phyloP scores from a whole-genome alignment of 192 early-diverging fungal genomes.

The Neocallimastix lanati region DNA sequence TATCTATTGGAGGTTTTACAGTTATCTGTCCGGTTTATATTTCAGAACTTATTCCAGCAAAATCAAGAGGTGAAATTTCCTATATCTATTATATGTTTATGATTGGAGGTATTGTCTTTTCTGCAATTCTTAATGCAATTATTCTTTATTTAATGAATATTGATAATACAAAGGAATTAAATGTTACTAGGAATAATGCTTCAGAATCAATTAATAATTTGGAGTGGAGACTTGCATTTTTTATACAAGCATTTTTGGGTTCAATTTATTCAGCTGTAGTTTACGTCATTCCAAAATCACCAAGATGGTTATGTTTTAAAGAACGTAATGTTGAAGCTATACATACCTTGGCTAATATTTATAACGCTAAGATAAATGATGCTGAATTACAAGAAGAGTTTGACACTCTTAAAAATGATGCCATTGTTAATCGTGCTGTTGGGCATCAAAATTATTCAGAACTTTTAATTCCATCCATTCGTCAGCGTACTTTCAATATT shows the following conservation, averaged over 20 bases:
- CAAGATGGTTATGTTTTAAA: conserved; percentile 3
- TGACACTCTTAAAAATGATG: no score
- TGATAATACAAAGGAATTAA: no score
- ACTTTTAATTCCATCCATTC: no score
- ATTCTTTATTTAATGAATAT: not conserved
- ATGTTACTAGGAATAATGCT: no score
- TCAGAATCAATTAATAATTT: not conserved
- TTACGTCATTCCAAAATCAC: not conserved
- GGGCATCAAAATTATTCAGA: no score
- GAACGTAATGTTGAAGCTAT: not conserved
- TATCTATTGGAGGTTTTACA: not conserved
- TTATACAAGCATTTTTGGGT: conserved; percentile 1
- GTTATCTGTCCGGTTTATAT: conserved; percentile 4
- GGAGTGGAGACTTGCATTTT: not conserved
- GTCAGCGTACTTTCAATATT: no score
- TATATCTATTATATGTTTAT: conserved; percentile 3
- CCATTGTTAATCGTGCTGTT: no score
- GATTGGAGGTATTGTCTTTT: conserved; percentile 3
- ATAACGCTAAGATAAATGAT: not conserved
- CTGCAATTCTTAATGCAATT: conserved; percentile 1
- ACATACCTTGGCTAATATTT: not conserved
- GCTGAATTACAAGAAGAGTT: not conserved
- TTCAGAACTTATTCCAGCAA: not conserved
- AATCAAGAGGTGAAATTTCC: not conserved
- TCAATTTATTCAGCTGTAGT: no score